Percentiles rank a stretch among this genome's conserved stretches.
Conservation (phyloP, 225 moss, liverwort and hornwort species). For the Marchantia paleacea region DNA sequence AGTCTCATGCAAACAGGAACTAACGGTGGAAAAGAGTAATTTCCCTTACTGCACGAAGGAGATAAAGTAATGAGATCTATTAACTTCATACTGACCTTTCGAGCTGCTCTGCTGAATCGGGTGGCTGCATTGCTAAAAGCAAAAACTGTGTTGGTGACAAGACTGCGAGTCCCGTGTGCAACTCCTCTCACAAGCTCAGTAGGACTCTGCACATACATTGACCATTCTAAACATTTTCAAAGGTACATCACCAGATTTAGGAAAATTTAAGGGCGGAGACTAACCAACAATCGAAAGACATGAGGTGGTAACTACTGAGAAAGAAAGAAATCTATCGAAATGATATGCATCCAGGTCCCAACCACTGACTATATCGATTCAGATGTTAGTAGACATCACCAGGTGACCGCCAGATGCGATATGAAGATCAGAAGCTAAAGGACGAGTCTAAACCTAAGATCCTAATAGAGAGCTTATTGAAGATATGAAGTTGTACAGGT, state of each 20-base stretch:
- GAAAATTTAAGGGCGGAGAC: not conserved
- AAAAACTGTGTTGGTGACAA: conserved; percentile 82
- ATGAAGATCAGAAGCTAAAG: no score
- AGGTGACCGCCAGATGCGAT: no score
- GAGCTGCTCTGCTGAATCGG: conserved; percentile 94
- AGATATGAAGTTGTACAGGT: no score
- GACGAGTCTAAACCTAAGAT: no score
- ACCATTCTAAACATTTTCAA: not conserved
- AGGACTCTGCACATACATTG: conserved; percentile 59
- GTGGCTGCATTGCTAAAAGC: conserved; percentile 96
- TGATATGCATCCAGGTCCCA: no score
- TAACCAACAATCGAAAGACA: no score
- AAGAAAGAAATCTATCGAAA: no score
- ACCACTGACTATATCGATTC: no score
- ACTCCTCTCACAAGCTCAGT: conserved; percentile 68
- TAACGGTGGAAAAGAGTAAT: not conserved
- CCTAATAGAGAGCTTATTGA: no score
- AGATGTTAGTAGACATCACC: no score
- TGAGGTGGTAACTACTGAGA: no score
- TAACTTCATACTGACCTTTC: conserved; percentile 55
- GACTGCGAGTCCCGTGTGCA: conserved; percentile 77
- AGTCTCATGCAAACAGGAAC: not conserved
- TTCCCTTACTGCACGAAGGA: no score
- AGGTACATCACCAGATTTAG: not conserved
- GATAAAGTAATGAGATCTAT: not conserved